phyloP scores from a whole-genome alignment of 2,329 filamentous ascomycete genomes.

The Aureobasidium sp. region DNA sequence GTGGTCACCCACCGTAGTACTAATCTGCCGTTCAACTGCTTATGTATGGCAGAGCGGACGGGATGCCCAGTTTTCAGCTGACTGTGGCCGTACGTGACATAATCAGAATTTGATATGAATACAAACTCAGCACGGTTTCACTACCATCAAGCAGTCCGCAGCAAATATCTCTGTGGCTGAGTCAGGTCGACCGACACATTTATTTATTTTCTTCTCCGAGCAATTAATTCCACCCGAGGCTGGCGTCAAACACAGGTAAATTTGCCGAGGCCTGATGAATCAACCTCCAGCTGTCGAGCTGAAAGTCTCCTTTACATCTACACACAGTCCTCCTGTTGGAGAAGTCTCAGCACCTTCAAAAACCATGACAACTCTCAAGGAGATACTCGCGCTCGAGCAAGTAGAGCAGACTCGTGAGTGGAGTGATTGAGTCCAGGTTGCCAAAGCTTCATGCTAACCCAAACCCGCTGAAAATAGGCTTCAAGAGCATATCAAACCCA shows the following conservation, averaged over 20 bases:
- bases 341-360: background rate
- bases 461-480: background rate
- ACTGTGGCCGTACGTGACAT: too few relatives aligned
- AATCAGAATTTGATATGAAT: too few relatives aligned
- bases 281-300: background rate
- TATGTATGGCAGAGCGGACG: too few relatives aligned
- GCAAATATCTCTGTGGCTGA: too few relatives aligned
- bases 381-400: constrained; percentile 6
- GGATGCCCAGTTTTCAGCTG: too few relatives aligned
- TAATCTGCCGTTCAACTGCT: too few relatives aligned
- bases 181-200: background rate
- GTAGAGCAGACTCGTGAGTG: background rate
- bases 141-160: too few relatives aligned
- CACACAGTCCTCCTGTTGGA: background rate
- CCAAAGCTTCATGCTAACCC: background rate
- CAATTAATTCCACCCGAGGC: background rate
- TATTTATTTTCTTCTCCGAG: background rate
- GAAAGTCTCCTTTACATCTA: background rate
- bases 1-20: too few relatives aligned
- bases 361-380: constrained; percentile 1
- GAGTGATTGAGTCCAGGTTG: too few relatives aligned
- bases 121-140: too few relatives aligned
- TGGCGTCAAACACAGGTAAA: background rate
- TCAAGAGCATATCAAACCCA: constrained; percentile 26
- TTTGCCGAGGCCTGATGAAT: background rate